Evolutionary conservation across 345 rosid genomes (phyloP).

Genomic region (Hibiscus trionum): DNA sequence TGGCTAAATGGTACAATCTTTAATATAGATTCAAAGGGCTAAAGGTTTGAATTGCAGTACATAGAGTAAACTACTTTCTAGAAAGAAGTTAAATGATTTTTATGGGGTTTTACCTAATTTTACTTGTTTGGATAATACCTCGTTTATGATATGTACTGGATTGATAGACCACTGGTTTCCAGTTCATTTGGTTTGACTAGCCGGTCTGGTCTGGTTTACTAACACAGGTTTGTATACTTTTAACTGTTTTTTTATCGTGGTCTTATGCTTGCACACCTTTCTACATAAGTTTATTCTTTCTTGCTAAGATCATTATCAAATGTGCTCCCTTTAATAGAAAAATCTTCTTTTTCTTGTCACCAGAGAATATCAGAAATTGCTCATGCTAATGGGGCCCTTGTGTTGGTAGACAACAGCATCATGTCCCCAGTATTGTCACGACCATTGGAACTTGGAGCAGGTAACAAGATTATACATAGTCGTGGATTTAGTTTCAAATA

Average conservation of each 20-base stretch:
- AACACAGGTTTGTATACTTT: too few species aligned
- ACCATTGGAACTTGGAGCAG: slow-evolving; percentile 94
- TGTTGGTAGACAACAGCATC: slow-evolving; percentile 89
- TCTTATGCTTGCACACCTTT: not conserved
- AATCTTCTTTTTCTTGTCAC: not conserved
- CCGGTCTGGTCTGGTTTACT: too few species aligned
- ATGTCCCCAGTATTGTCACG: slow-evolving; percentile 85
- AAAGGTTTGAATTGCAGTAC: too few species aligned
- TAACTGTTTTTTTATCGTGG: not conserved
- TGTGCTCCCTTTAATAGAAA: not conserved
- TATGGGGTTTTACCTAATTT: too few species aligned
- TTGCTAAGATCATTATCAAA: not conserved
- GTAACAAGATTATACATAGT: slow-evolving; percentile 20
- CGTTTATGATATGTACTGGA: too few species aligned
- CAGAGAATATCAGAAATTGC: slow-evolving; percentile 85
- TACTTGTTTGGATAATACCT: too few species aligned
- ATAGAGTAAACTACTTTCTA: too few species aligned
- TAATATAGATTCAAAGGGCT: too few species aligned
- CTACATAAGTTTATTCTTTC: not conserved
- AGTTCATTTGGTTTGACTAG: too few species aligned
- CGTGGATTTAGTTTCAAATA: slow-evolving; percentile 3
- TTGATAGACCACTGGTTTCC: too few species aligned
- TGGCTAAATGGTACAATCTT: too few species aligned
- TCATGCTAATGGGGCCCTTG: slow-evolving; percentile 70
- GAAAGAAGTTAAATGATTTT: too few species aligned